These are phyloP conservation scores for Daldinia caldariorum DNA, from an alignment of 495 filamentous ascomycete genomes.

Conservation along the genomic window DNA sequence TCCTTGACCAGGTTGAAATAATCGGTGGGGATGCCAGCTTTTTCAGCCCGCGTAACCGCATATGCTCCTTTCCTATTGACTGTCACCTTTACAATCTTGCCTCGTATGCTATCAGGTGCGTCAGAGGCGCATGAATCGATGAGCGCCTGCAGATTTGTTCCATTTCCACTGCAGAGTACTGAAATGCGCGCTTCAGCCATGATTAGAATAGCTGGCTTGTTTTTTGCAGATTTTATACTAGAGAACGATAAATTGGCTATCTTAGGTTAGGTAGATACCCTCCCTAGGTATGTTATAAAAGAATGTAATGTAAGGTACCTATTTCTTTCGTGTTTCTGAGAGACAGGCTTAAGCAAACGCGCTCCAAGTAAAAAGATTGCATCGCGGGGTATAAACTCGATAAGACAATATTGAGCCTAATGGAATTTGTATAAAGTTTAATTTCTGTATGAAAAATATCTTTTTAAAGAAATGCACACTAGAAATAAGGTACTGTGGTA, in stretches of 20 bases:
- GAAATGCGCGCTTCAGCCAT: conserved; percentile 51
- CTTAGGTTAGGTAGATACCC: too few relatives aligned
- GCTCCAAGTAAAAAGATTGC: conserved; percentile 18
- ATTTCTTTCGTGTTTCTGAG: not conserved
- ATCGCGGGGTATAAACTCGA: conserved; percentile 33
- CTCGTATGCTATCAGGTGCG: conserved; percentile 60
- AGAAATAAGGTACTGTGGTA: not conserved
- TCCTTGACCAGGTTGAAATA: conserved; percentile 86
- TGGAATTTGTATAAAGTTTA: not conserved
- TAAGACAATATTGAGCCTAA: conserved; percentile 22
- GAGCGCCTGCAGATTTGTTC: conserved; percentile 89
- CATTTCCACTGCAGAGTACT: conserved; percentile 69
- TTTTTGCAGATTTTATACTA: conserved; percentile 21
- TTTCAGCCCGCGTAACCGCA: conserved; percentile 76
- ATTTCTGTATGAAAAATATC: conserved; percentile 9
- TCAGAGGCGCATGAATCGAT: conserved; percentile 73
- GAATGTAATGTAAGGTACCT: not conserved
- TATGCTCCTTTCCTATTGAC: conserved; percentile 84
- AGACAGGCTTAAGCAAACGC: not conserved
- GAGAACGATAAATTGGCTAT: not conserved
- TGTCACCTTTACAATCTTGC: conserved; percentile 77
- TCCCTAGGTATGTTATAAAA: conserved; percentile 4
- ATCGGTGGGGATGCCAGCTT: conserved; percentile 76
- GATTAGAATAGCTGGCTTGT: conserved; percentile 1
- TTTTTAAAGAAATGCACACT: not conserved